A percentile compares a stretch with the other conserved stretches of the same genome.
phyloP scores from a whole-genome alignment of 331 rosid species.

The Spiraea crenata region DNA sequence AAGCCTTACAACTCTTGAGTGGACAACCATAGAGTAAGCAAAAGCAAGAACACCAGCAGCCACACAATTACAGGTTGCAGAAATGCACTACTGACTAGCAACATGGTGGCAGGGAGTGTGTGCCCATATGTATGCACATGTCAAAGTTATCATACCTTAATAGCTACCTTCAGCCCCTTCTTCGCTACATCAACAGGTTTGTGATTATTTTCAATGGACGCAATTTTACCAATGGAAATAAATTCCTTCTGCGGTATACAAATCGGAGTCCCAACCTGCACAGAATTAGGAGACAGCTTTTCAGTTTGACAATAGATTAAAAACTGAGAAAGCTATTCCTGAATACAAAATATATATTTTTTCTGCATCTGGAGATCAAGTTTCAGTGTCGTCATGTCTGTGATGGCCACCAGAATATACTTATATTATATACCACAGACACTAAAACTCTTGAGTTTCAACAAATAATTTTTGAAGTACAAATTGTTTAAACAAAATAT shows the following conservation, averaged over 20 bases:
- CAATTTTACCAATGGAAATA: conserved; percentile 71
- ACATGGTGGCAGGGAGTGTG: background rate
- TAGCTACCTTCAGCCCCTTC: conserved; percentile 85
- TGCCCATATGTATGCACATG: background rate
- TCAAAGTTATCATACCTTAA: conserved; percentile 51
- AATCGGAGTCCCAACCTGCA: conserved; percentile 68
- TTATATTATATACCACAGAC: background rate
- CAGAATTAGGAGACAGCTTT: too few relatives aligned
- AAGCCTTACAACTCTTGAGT: background rate
- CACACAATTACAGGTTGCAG: background rate
- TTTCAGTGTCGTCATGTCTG: too few relatives aligned
- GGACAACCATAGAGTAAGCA: background rate
- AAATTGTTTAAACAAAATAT: background rate
- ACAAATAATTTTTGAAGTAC: background rate
- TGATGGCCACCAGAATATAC: background rate
- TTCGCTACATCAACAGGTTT: conserved; percentile 88
- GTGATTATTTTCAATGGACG: conserved; percentile 88
- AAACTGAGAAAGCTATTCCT: background rate
- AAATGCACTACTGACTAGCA: background rate
- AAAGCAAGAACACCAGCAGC: background rate
- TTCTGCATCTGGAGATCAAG: background rate
- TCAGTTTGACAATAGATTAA: background rate
- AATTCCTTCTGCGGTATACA: conserved; percentile 57
- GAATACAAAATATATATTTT: background rate
- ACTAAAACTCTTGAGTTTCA: background rate